phyloP scores from a whole-genome alignment of 352 stramenopile genomes.

The Phytophthora citricola region DNA sequence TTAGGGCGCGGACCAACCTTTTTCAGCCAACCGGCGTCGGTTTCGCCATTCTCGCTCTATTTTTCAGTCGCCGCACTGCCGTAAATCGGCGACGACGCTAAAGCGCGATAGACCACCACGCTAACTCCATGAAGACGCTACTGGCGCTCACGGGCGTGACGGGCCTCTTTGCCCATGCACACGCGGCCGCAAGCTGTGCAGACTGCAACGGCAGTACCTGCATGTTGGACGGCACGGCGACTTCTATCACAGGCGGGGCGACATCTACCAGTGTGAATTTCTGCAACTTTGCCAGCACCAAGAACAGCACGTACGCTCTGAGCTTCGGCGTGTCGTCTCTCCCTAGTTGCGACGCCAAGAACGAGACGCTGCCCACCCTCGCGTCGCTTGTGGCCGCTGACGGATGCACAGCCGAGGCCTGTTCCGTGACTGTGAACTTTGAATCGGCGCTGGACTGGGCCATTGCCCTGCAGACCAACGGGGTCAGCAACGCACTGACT shows the following conservation, averaged over 20 bases:
- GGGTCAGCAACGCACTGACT: slow-evolving; percentile 50
- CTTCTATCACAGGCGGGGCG: slow-evolving; percentile 44
- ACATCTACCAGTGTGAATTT: slow-evolving; percentile 57
- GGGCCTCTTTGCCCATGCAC: neutral
- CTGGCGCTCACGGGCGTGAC: slow-evolving; percentile 15
- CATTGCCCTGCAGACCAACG: slow-evolving; percentile 53
- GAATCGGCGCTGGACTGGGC: slow-evolving; percentile 71
- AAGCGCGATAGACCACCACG: slow-evolving; percentile 1
- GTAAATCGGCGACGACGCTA: slow-evolving; percentile 11
- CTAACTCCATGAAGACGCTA: slow-evolving; percentile 26
- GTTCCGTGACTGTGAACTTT: slow-evolving; percentile 61
- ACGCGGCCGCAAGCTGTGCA: slow-evolving; percentile 51
- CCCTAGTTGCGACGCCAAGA: slow-evolving; percentile 53
- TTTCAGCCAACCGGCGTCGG: slow-evolving; percentile 9
- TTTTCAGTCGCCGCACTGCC: neutral
- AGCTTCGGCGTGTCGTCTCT: slow-evolving; percentile 54
- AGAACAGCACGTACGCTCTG: slow-evolving; percentile 42
- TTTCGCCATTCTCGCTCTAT: slow-evolving; percentile 32
- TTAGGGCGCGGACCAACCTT: slow-evolving; percentile 8
- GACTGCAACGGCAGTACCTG: slow-evolving; percentile 66
- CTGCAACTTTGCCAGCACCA: slow-evolving; percentile 69
- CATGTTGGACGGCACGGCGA: slow-evolving; percentile 56
- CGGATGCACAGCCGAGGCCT: slow-evolving; percentile 50
- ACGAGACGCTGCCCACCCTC: slow-evolving; percentile 48
- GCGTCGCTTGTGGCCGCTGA: slow-evolving; percentile 43